These are phyloP conservation scores for Thuja plicata DNA, from an alignment of 83 land plant species.

Conservation along the genomic window DNA sequence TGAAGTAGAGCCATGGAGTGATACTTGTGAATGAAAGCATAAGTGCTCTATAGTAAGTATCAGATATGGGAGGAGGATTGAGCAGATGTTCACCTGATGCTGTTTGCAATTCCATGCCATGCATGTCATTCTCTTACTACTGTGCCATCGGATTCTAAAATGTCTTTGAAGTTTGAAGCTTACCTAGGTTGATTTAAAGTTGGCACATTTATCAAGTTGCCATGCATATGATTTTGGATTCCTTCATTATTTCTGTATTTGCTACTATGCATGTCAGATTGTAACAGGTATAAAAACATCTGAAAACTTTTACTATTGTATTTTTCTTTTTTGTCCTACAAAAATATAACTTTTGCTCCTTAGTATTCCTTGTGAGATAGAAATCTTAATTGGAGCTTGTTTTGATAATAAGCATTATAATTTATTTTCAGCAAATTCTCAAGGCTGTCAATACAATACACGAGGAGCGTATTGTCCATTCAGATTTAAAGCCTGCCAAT, in stretches of 20 bases:
- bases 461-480: conserved; percentile 96
- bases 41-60: background rate
- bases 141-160: background rate
- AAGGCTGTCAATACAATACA: conserved; percentile 94
- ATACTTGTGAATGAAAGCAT: background rate
- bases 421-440: conserved; percentile 81
- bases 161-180: background rate
- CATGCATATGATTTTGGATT: background rate
- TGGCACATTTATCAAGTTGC: background rate
- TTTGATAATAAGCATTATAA: background rate
- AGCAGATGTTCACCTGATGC: background rate
- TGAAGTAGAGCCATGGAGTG: background rate
- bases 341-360: background rate
- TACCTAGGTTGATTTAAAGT: background rate
- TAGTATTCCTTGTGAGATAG: background rate
- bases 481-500: conserved; percentile 98
- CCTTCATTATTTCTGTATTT: background rate
- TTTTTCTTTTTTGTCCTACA: background rate
- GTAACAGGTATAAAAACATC: background rate
- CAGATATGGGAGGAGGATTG: background rate
- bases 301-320: background rate
- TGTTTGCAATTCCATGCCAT: background rate
- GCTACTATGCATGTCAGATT: background rate
- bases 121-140: background rate
- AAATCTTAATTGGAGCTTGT: background rate